Percentiles rank a stretch among this genome's conserved stretches.
Conservation (phyloP, 1,284 basidiomycete species). For the Rhodotorula sp. region DNA sequence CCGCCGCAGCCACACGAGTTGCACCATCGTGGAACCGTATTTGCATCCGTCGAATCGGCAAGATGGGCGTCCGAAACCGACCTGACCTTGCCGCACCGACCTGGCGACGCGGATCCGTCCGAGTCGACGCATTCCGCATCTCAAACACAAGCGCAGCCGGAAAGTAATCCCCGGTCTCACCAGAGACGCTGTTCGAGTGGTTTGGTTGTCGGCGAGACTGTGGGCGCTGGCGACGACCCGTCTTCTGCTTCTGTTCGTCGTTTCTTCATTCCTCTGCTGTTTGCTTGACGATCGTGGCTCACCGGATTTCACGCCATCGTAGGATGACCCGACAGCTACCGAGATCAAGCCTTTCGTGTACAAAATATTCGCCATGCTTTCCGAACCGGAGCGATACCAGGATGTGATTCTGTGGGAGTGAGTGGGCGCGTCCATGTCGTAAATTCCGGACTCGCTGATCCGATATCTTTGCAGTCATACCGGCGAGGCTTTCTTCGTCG, state of each 20-base stretch:
- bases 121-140: no score
- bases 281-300: not conserved
- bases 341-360: conserved; percentile 33
- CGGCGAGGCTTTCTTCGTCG: conserved; percentile 31
- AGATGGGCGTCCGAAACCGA: not conserved
- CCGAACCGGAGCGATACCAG: conserved; percentile 17
- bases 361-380: conserved; percentile 29
- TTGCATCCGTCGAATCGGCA: conserved; percentile 1
- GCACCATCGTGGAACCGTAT: not conserved
- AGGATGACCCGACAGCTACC: not conserved
- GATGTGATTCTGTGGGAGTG: conserved; percentile 27
- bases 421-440: not conserved
- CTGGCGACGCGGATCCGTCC: not conserved
- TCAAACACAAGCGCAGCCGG: no score
- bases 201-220: no score
- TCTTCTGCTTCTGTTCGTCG: no score
- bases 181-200: no score
- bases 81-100: not conserved
- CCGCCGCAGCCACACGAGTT: not conserved
- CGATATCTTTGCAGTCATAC: not conserved
- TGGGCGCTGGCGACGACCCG: no score
- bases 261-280: no score
- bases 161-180: no score
- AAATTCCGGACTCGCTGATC: not conserved
- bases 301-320: not conserved